Evolutionary conservation across 257 asterid species (phyloP), one percentile per base, ranked within the genome.

Genomic region (Solanum clarkiae): DNA sequence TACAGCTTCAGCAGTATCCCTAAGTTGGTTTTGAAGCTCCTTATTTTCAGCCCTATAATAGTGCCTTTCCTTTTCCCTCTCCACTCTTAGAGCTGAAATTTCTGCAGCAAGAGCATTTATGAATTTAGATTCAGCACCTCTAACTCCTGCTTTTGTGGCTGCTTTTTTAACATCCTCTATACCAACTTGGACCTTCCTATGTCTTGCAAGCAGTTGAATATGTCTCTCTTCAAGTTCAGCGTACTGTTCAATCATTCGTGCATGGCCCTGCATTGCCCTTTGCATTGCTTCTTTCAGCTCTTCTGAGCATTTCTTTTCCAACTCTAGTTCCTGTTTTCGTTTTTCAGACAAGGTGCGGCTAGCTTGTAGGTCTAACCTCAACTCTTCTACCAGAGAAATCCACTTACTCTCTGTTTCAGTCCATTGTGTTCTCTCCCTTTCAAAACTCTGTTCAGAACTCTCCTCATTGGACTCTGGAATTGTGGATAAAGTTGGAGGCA

Each of bases 1-100:
- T 86, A 97, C 98, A 49, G 99, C 99, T 92, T 97, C 99, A 56
- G 98, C 97, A 79, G 99, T 97, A 91, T 97, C 99, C 90, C 97
- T 91, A 83, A 97, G 88, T 88, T 97, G 99, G 53, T 94, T 94
- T 88, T 97, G 98, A 85, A 97, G 98, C 85, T 93, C 97, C 88
- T 86, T 94, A 81, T 87, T 97, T 90, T 97, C 99, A 86, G 94
- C 98, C 90, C 92, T 90, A 80, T 92, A 92, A 79, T 90, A 95
- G 18, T 93, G 90, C 65, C 94, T 92, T 90, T 97, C 99, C 89
- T 89, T 95, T 86, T 95, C 99, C 85, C 97, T 88, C 82, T 94
- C 99, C 80, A 90, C 95, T 94, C 87, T 94, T 70, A 97, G 88
- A 2, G 90, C 93, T 71, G 99, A 95, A 85, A 97, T 90, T 86